Evolutionary conservation across 2,329 filamentous ascomycete species (phyloP).

Genomic region (Ilyonectria mors-panacis): DNA sequence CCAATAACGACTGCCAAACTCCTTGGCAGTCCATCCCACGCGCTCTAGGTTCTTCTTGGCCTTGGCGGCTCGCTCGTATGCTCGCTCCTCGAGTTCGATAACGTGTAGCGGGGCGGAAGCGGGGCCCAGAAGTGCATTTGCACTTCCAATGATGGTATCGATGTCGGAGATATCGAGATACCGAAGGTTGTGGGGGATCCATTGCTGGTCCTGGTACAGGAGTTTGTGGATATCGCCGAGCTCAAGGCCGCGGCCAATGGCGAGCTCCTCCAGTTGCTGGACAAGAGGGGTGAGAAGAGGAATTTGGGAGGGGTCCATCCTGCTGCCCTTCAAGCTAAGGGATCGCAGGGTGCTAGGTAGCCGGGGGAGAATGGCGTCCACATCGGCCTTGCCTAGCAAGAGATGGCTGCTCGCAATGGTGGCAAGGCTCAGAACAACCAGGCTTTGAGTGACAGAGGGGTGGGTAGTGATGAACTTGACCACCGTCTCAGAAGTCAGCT

Average conservation of each 20-base stretch:
- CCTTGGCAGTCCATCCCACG: slow-evolving; percentile 79
- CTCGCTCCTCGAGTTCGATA: slow-evolving; percentile 80
- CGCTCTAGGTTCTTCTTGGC: slow-evolving; percentile 71
- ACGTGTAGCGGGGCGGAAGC: slow-evolving; percentile 80
- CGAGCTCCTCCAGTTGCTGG: slow-evolving; percentile 81
- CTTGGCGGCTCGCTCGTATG: slow-evolving; percentile 76
- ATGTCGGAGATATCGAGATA: slow-evolving; percentile 83
- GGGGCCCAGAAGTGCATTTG: slow-evolving; percentile 71
- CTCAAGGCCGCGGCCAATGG: slow-evolving; percentile 77
- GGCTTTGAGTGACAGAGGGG: slow-evolving; percentile 73
- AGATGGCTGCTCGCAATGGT: slow-evolving; percentile 81
- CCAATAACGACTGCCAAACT: slow-evolving; percentile 77
- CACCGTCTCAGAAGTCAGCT: slow-evolving; percentile 75
- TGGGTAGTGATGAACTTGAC: slow-evolving; percentile 81
- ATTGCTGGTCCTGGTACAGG: slow-evolving; percentile 67
- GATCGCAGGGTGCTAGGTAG: slow-evolving; percentile 79
- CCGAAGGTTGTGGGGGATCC: slow-evolving; percentile 72
- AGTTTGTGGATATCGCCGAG: slow-evolving; percentile 76
- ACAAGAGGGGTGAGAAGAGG: slow-evolving; percentile 74
- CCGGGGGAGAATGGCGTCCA: slow-evolving; percentile 74
- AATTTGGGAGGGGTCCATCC: slow-evolving; percentile 76
- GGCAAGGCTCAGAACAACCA: slow-evolving; percentile 81
- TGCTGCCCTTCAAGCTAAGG: slow-evolving; percentile 82
- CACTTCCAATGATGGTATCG: slow-evolving; percentile 69
- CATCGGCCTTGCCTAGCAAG: slow-evolving; percentile 76